phyloP scores from a whole-genome alignment of 1,284 basidiomycete genomes.

The Schizopora paradoxa region DNA sequence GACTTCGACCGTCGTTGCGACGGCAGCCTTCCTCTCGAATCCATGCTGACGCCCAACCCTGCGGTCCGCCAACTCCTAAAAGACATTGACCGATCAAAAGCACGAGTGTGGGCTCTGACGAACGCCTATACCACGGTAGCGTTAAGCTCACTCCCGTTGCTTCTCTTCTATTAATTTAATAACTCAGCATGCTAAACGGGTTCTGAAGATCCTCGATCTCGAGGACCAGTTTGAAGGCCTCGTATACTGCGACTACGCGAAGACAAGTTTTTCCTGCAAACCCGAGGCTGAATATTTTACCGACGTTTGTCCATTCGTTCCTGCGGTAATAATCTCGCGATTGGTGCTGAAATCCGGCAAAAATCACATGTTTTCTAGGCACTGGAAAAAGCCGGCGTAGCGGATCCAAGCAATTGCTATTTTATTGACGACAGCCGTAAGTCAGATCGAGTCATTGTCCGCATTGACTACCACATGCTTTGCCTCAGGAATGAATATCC shows the following conservation, averaged over 20 bases:
- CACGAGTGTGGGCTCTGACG: slow-evolving; percentile 77
- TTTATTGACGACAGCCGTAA: slow-evolving; percentile 67
- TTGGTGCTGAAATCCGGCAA: background rate
- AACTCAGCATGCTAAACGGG: slow-evolving; percentile 72
- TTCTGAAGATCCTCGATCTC: slow-evolving; percentile 69
- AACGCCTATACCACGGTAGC: slow-evolving; percentile 74
- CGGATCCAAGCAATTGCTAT: slow-evolving; percentile 60
- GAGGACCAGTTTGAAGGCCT: slow-evolving; percentile 76
- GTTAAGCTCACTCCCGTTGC: slow-evolving; percentile 9
- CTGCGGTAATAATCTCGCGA: slow-evolving; percentile 4
- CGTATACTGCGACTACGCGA: slow-evolving; percentile 76
- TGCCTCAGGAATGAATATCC: slow-evolving; percentile 45
- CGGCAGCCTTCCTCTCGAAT: slow-evolving; percentile 76
- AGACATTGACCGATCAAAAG: slow-evolving; percentile 75
- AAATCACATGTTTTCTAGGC: slow-evolving; percentile 39
- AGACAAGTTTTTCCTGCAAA: slow-evolving; percentile 74
- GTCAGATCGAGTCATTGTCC: slow-evolving; percentile 16
- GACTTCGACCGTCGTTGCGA: slow-evolving; percentile 87
- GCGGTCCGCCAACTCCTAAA: slow-evolving; percentile 61
- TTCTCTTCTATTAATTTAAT: background rate
- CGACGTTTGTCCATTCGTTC: background rate
- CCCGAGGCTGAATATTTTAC: slow-evolving; percentile 65
- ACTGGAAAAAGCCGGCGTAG: slow-evolving; percentile 49
- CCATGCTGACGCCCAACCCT: slow-evolving; percentile 68
- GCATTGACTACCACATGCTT: background rate